Conservation (phyloP, 176 grass and related monocot genomes). For the Eragrostis curvula region DNA sequence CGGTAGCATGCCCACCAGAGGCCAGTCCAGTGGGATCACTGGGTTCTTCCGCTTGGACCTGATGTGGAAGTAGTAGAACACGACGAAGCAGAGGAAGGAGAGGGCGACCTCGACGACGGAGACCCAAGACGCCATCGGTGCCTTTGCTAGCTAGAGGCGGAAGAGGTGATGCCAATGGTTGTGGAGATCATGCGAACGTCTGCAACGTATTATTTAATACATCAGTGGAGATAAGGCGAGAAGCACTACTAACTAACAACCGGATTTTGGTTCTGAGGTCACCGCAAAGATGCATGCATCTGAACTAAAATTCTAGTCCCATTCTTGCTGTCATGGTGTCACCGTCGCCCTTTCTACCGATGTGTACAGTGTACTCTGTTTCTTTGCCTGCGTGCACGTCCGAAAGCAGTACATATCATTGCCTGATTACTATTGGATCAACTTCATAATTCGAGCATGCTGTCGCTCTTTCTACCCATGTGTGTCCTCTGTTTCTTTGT, state of each 20-base stretch:
- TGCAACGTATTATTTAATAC: background rate
- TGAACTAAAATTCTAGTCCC: background rate
- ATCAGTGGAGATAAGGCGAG: background rate
- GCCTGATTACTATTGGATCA: background rate
- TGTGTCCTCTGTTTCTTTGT: background rate
- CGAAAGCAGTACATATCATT: background rate
- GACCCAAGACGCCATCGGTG: conserved; percentile 20
- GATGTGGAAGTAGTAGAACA: conserved; percentile 45
- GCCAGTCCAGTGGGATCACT: conserved; percentile 59
- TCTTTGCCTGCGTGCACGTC: background rate
- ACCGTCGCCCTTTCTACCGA: background rate
- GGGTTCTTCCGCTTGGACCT: conserved; percentile 42
- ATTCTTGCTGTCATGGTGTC: background rate
- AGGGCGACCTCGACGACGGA: conserved; percentile 22
- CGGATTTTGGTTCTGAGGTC: background rate
- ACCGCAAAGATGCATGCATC: background rate
- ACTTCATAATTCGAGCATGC: no score
- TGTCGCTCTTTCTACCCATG: background rate
- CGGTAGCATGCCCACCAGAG: conserved; percentile 71
- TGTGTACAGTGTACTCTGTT: background rate
- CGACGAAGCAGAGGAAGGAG: conserved; percentile 42
- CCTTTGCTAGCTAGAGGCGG: background rate
- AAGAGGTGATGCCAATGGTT: background rate
- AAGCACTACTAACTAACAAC: background rate
- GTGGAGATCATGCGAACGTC: background rate